Percentiles rank a stretch among this genome's conserved stretches.
Evolutionary conservation across 495 filamentous ascomycete species (phyloP).

Genomic region (Cladorrhinum samala): DNA sequence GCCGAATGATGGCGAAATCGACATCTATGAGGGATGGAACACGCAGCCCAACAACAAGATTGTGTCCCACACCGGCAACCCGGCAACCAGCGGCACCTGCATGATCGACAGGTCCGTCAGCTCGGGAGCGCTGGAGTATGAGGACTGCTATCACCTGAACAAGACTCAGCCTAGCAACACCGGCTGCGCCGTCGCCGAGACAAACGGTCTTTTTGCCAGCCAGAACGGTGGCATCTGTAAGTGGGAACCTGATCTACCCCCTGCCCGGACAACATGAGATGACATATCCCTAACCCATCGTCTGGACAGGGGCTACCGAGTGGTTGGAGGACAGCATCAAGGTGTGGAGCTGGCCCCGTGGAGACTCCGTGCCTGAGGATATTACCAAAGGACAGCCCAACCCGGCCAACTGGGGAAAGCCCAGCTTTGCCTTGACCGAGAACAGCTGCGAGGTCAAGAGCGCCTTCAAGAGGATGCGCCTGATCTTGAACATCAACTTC

Average conservation of each 20-base stretch:
- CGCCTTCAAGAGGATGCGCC: constrained; percentile 40
- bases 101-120: constrained; percentile 40
- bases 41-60: constrained; percentile 55
- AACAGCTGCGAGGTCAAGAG: constrained; percentile 37
- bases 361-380: constrained; percentile 36
- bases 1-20: constrained; percentile 77
- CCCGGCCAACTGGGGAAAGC: constrained; percentile 57
- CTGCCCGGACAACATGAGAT: neutral
- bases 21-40: constrained; percentile 86
- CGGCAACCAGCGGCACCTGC: constrained; percentile 53
- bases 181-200: constrained; percentile 33
- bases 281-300: constrained; percentile 1
- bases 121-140: constrained; percentile 40
- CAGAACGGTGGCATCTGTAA: constrained; percentile 54
- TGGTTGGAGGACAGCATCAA: constrained; percentile 60
- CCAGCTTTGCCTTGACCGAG: constrained; percentile 47
- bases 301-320: constrained; percentile 63
- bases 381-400: constrained; percentile 54
- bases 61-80: constrained; percentile 64
- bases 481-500: constrained; percentile 45
- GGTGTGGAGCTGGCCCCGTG: constrained; percentile 67
- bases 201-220: constrained; percentile 57
- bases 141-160: constrained; percentile 57
- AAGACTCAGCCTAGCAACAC: constrained; percentile 27
- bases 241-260: neutral